phyloP scores from a whole-genome alignment of 169 alveolate genomes.

The Condylostoma magnum region DNA sequence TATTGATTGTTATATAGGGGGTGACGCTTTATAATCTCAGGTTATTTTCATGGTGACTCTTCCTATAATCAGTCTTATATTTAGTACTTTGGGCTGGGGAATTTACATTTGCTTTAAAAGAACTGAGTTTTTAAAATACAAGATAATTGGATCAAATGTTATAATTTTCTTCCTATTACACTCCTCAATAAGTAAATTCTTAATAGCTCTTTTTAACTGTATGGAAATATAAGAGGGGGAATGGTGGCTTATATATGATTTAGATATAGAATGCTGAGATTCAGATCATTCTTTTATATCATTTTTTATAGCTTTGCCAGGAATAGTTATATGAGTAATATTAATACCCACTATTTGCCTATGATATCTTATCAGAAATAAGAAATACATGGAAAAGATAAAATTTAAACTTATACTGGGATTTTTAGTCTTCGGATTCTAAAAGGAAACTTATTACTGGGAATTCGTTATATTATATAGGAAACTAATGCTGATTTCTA shows the following conservation, averaged over 20 bases:
- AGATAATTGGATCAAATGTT: conserved; percentile 9
- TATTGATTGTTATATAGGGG: conserved; percentile 37
- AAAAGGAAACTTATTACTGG: conserved; percentile 40
- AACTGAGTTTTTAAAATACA: background rate
- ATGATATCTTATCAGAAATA: background rate
- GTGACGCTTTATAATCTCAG: background rate
- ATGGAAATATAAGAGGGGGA: conserved; percentile 29
- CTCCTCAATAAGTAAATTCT: conserved; percentile 14
- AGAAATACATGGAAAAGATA: conserved; percentile 13
- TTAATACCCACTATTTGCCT: conserved; percentile 38
- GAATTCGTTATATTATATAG: conserved; percentile 47
- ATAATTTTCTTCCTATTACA: conserved; percentile 32
- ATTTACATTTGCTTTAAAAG: background rate
- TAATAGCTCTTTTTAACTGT: background rate
- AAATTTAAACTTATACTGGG: conserved; percentile 34
- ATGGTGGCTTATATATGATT: conserved; percentile 11
- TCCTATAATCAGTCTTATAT: background rate
- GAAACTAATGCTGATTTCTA: conserved; percentile 29
- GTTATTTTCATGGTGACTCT: background rate
- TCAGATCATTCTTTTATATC: conserved; percentile 24
- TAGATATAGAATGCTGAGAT: conserved; percentile 27
- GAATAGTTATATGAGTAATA: conserved; percentile 39
- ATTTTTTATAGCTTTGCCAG: conserved; percentile 38
- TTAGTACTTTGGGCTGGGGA: background rate
- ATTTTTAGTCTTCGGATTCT: conserved; percentile 37